Evolutionary conservation across 345 rosid species (phyloP), one percentile per base, ranked within the genome.

Genomic region (Eucalyptus microcorys): DNA sequence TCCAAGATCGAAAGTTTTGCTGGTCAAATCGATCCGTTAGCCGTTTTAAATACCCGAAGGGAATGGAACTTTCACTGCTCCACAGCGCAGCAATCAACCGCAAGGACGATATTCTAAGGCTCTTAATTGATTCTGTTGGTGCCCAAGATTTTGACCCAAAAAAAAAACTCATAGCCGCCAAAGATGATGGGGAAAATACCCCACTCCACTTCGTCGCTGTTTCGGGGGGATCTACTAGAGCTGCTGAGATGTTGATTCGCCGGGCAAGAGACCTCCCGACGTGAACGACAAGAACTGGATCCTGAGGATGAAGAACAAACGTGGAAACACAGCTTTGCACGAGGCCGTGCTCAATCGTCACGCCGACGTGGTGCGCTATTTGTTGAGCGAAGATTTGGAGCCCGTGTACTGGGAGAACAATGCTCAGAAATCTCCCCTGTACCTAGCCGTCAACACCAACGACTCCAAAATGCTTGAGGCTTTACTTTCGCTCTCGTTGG

Each of bases 21-120:
- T 19, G 57, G 0, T 19, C 57, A 0, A 52, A 52, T 52, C 57
- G 1, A 52, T 19, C 57, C 1, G 57, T 19, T 0, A 0, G 57
- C 10, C 57, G 57, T 52, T 52, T 52, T 52, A 52, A 52, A 0
- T 0, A 52, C 2, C 55, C 55, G 0, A 52, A 0, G 55, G 55
- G 0, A 3, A 50, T 50, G 53, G 8, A 50, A 50, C 0, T 50
- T 52, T 52, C 55, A 52, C 24, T 52, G 57, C 24, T 52, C 57
- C 57, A 52, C 57, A 3, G 24, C 0, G 57, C 57, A 19, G 57
- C 57, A 52, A 52, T 1, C 57, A 19, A 52, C 1, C 24, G 0
- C 57, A 52, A 52, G 57, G 57, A 52, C 57, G 57, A 52, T 52
- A 52, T 19, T 19, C 10, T 52, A 52, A 52, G 57, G 57, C 57